phyloP scores from a whole-genome alignment of 1,139 yeast genomes.

The Eremothecium sinecaudum region DNA sequence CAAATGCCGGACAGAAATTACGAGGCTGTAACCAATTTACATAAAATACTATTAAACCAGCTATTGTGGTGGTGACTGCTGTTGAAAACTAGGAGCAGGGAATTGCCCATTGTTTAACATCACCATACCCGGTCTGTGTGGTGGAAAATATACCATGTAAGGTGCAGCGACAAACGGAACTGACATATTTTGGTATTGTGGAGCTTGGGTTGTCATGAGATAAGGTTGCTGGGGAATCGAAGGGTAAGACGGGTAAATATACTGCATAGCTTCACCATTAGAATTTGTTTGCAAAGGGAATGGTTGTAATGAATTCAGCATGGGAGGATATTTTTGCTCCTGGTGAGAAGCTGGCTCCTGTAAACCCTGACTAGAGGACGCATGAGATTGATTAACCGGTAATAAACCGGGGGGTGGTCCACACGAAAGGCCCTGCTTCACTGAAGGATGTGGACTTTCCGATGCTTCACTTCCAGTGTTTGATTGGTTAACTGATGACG shows the following conservation, averaged over 20 bases:
- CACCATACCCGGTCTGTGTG: conserved; percentile 1
- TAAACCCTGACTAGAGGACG: background rate
- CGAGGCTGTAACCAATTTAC: no score
- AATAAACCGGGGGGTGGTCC: background rate
- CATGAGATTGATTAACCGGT: background rate
- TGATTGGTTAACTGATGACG: background rate
- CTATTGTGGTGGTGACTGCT: no score
- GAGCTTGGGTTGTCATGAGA: background rate
- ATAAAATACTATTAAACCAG: no score
- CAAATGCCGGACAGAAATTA: no score
- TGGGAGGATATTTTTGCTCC: background rate
- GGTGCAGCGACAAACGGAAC: conserved; percentile 1
- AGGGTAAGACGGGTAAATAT: no score
- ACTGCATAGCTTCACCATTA: background rate
- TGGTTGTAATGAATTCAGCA: background rate
- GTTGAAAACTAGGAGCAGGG: background rate
- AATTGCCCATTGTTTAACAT: conserved; percentile 3
- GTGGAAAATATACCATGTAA: background rate
- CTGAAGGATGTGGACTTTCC: background rate
- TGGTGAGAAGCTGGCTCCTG: background rate
- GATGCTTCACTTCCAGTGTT: background rate
- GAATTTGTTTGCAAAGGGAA: background rate
- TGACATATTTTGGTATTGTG: conserved; percentile 2
- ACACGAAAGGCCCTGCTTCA: no score
- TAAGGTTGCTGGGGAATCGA: background rate